These are phyloP conservation scores for Porphyrellus cyaneotinctus DNA, from an alignment of 768 basidiomycete species.

Conservation along the genomic window DNA sequence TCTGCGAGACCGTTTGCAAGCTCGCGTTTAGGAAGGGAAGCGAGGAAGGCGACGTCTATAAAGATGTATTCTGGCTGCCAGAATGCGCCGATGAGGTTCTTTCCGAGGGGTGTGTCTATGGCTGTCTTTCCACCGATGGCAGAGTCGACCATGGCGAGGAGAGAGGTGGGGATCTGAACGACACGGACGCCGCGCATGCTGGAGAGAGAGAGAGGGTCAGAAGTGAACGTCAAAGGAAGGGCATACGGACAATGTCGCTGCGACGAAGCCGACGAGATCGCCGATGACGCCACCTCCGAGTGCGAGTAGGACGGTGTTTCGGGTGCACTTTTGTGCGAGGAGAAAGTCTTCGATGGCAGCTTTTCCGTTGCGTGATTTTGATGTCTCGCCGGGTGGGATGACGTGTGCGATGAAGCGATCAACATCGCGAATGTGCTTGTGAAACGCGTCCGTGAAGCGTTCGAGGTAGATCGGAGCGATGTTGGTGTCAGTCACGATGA, in stretches of 20 bases:
- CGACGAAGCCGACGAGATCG: slow-evolving; percentile 93
- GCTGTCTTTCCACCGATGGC: slow-evolving; percentile 98
- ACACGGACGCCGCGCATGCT: slow-evolving; percentile 98
- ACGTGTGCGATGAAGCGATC: slow-evolving; percentile 64
- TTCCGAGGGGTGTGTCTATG: slow-evolving; percentile 97
- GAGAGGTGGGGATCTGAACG: slow-evolving; percentile 93
- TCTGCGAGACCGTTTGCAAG: slow-evolving; percentile 99
- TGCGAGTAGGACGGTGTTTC: slow-evolving; percentile 90
- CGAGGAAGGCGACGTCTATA: slow-evolving; percentile 94
- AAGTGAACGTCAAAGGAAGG: neutral
- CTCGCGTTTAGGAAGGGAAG: slow-evolving; percentile 86
- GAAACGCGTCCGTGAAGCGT: slow-evolving; percentile 65
- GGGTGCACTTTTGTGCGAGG: slow-evolving; percentile 79
- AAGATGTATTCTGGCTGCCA: slow-evolving; percentile 98
- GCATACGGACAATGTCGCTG: slow-evolving; percentile 83
- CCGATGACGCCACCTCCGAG: slow-evolving; percentile 97
- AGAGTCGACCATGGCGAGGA: slow-evolving; percentile 98
- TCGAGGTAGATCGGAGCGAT: slow-evolving; percentile 76
- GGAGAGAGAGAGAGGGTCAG: slow-evolving; percentile 11
- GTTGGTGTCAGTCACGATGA: slow-evolving; percentile 89
- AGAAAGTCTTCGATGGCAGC: slow-evolving; percentile 93
- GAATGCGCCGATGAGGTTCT: slow-evolving; percentile 97
- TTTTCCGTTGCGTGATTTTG: slow-evolving; percentile 89
- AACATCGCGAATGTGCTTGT: slow-evolving; percentile 29
- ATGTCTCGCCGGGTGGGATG: slow-evolving; percentile 88